phyloP scores from a whole-genome alignment of 192 early-diverging fungal genomes.

The Umbelopsis isabellina region DNA sequence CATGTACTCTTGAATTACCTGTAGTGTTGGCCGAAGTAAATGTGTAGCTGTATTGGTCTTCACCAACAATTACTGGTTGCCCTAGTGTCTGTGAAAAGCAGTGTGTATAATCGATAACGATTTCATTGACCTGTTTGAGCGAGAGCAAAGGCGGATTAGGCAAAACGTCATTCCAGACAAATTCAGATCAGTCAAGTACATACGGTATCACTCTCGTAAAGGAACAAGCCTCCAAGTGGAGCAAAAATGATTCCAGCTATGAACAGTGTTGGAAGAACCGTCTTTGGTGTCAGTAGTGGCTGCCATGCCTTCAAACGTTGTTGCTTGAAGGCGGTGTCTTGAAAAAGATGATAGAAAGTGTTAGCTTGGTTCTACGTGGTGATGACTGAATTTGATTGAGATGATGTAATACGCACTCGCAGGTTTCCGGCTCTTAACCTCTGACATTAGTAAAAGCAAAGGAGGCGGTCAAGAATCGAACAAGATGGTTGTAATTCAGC shows the following conservation, averaged over 20 bases:
- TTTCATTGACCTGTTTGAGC: constrained; percentile 70
- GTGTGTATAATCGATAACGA: constrained; percentile 92
- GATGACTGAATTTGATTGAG: background rate
- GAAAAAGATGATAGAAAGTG: background rate
- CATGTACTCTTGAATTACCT: constrained; percentile 18
- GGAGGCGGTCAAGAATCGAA: constrained; percentile 13
- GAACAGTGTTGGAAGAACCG: constrained; percentile 95
- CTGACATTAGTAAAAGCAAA: constrained; percentile 30
- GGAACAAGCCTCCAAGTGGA: constrained; percentile 89
- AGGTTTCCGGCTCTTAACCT: constrained; percentile 63
- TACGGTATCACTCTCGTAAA: constrained; percentile 86
- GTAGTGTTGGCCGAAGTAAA: constrained; percentile 43
- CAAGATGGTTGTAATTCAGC: constrained; percentile 4
- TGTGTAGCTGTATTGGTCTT: constrained; percentile 33
- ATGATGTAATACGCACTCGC: constrained; percentile 47
- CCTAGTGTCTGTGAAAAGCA: constrained; percentile 54
- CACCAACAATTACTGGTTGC: background rate
- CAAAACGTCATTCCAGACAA: background rate
- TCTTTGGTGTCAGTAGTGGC: constrained; percentile 97
- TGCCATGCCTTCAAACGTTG: constrained; percentile 99
- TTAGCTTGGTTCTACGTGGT: background rate
- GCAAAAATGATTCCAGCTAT: constrained; percentile 93
- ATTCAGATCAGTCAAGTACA: constrained; percentile 16
- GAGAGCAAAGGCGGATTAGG: background rate
- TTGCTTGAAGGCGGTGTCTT: constrained; percentile 98